A percentile compares a stretch with the other conserved stretches of the same genome.
These are phyloP conservation scores for Fusarium sp. DNA, from an alignment of 2,329 filamentous ascomycete genomes.

Conservation along the genomic window DNA sequence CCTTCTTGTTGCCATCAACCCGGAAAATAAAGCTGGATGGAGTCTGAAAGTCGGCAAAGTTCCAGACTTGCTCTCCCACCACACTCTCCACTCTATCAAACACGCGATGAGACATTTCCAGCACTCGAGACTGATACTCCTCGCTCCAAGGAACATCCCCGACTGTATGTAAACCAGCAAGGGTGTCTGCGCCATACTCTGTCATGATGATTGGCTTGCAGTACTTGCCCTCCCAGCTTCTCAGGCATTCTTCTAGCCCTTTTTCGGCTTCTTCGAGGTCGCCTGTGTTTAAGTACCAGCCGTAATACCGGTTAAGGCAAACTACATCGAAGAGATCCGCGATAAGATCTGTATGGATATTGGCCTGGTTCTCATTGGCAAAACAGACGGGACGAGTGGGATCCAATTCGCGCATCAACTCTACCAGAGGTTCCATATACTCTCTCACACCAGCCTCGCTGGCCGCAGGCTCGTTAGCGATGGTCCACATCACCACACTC, in stretches of 20 bases:
- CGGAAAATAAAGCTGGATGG: constrained; percentile 29
- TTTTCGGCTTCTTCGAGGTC: constrained; percentile 23
- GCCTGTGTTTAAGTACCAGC: constrained; percentile 27
- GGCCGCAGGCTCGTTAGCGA: constrained; percentile 31
- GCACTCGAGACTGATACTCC: constrained; percentile 30
- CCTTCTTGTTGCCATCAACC: constrained; percentile 42
- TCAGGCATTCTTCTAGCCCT: constrained; percentile 14
- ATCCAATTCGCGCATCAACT: constrained; percentile 15
- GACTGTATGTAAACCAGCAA: constrained; percentile 22
- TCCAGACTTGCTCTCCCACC: constrained; percentile 39
- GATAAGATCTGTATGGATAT: constrained; percentile 18
- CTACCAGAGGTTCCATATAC: constrained; percentile 26
- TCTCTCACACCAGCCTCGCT: constrained; percentile 17
- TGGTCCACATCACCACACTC: constrained; percentile 28
- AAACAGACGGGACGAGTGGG: constrained; percentile 27
- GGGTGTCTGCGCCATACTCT: constrained; percentile 30
- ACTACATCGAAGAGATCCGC: constrained; percentile 28
- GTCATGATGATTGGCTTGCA: constrained; percentile 32
- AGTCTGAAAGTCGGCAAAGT: constrained; percentile 39
- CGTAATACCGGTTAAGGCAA: constrained; percentile 34
- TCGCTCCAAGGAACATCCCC: constrained; percentile 39
- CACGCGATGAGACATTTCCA: constrained; percentile 37
- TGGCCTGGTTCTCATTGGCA: constrained; percentile 20
- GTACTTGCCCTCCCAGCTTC: constrained; percentile 22
- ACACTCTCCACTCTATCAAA: constrained; percentile 38